Evolutionary conservation across 1,139 yeast species (phyloP).

Genomic region (Pichia sp.): DNA sequence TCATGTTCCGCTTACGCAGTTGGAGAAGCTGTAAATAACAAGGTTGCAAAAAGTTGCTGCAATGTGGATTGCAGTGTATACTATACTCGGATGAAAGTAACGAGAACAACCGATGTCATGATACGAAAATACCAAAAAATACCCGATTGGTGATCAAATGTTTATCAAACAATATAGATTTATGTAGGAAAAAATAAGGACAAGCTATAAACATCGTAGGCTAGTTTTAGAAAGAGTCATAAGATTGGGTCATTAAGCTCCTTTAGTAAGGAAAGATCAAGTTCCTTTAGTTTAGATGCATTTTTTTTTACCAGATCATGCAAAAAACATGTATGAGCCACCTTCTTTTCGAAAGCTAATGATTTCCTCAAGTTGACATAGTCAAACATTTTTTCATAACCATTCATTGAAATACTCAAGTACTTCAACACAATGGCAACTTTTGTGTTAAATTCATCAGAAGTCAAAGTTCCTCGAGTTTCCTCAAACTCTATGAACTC

Average conservation of each 20-base stretch:
- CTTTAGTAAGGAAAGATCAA: slow-evolving; percentile 33
- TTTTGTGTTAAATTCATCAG: slow-evolving; percentile 14
- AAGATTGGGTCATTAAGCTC: slow-evolving; percentile 34
- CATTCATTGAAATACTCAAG: slow-evolving; percentile 42
- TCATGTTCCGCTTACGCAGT: slow-evolving; percentile 22
- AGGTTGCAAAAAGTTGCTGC: slow-evolving; percentile 30
- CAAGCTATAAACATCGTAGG: no score
- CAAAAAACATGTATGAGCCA: slow-evolving; percentile 25
- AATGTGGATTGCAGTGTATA: slow-evolving; percentile 44
- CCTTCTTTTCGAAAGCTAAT: slow-evolving; percentile 26
- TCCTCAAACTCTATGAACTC: slow-evolving; percentile 11
- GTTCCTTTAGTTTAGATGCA: slow-evolving; percentile 21
- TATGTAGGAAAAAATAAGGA: not conserved
- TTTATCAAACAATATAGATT: no score
- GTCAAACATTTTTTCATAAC: slow-evolving; percentile 38
- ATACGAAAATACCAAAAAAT: slow-evolving; percentile 14
- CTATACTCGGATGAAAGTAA: slow-evolving; percentile 35
- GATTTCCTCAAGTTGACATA: slow-evolving; percentile 37
- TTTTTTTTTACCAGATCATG: not conserved
- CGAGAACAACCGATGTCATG: slow-evolving; percentile 22
- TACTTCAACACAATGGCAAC: slow-evolving; percentile 33
- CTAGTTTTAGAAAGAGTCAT: slow-evolving; percentile 1
- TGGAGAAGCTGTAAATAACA: slow-evolving; percentile 10
- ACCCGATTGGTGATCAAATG: slow-evolving; percentile 25
- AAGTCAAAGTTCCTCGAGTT: not conserved